A percentile compares a stretch with the other conserved stretches of the same genome.
These are phyloP conservation scores for Fibroporia radiculosa DNA, from an alignment of 768 basidiomycete genomes.

Conservation along the genomic window DNA sequence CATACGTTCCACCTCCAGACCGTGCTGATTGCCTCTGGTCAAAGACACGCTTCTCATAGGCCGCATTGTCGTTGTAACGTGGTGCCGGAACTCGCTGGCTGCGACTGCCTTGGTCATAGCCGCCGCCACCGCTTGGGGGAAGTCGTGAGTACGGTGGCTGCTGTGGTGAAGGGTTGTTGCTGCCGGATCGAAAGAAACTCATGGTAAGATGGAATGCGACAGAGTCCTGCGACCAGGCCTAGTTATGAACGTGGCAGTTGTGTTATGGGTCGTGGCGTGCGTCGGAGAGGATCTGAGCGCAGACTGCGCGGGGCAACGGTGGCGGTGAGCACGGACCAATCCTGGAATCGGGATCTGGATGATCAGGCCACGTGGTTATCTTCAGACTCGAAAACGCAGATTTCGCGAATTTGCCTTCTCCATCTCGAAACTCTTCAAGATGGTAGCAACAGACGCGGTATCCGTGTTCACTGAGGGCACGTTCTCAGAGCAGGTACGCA, in stretches of 20 bases:
- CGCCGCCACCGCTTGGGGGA: slow-evolving; percentile 25
- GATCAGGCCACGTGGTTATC: too few species aligned
- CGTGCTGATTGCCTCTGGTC: slow-evolving; percentile 16
- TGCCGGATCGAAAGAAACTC: slow-evolving; percentile 15
- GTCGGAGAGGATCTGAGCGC: background rate
- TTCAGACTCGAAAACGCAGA: background rate
- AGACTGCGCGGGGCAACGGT: background rate
- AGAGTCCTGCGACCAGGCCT: background rate
- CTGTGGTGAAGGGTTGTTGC: slow-evolving; percentile 20
- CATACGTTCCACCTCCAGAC: slow-evolving; percentile 17
- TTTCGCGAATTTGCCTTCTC: background rate
- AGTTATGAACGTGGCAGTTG: background rate
- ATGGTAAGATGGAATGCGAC: slow-evolving; percentile 1
- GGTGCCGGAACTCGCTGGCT: slow-evolving; percentile 18
- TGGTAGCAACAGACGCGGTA: slow-evolving; percentile 68
- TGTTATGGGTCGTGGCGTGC: background rate
- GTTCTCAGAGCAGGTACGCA: slow-evolving; percentile 72
- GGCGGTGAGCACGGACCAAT: background rate
- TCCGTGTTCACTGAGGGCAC: slow-evolving; percentile 86
- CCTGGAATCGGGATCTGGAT: background rate
- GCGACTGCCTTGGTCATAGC: slow-evolving; percentile 4
- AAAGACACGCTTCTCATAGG: slow-evolving; percentile 22
- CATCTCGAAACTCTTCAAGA: slow-evolving; percentile 24
- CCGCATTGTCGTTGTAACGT: slow-evolving; percentile 22
- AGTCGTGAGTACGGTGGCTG: slow-evolving; percentile 37